Evolutionary conservation across 2,329 filamentous ascomycete genomes (phyloP).

Genomic region (Blastomyces silverae): DNA sequence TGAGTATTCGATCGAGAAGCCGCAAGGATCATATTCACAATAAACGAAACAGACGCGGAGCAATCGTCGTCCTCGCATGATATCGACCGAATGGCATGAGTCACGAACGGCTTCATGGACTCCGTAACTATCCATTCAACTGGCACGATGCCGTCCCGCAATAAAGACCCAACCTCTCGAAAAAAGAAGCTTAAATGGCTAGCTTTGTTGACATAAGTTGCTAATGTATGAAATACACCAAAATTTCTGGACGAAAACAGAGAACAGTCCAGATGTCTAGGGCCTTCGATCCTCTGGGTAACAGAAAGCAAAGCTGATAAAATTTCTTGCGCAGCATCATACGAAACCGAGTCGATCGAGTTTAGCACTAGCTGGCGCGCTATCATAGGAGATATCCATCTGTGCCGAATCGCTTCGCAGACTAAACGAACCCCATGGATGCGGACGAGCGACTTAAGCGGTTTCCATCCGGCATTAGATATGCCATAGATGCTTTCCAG

Average conservation of each 20-base stretch:
- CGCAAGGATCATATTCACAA: slow-evolving; percentile 15
- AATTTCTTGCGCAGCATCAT: slow-evolving; percentile 35
- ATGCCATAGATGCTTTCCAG: slow-evolving; percentile 36
- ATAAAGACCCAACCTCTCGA: slow-evolving; percentile 33
- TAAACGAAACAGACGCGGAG: slow-evolving; percentile 23
- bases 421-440: slow-evolving; percentile 37
- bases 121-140: slow-evolving; percentile 39
- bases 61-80: slow-evolving; percentile 33
- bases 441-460: slow-evolving; percentile 38
- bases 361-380: slow-evolving; percentile 32
- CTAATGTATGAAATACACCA: slow-evolving; percentile 30
- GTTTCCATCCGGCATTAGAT: slow-evolving; percentile 33
- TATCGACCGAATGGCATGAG: slow-evolving; percentile 34
- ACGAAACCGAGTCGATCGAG: slow-evolving; percentile 28
- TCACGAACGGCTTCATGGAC: slow-evolving; percentile 34
- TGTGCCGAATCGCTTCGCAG: slow-evolving; percentile 32
- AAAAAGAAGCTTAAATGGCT: slow-evolving; percentile 28
- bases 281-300: slow-evolving; percentile 23
- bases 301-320: slow-evolving; percentile 29
- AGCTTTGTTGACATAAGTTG: slow-evolving; percentile 26
- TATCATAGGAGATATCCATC: slow-evolving; percentile 32
- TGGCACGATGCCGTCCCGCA: slow-evolving; percentile 30
- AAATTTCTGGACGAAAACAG: slow-evolving; percentile 29
- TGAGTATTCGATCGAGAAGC: slow-evolving; percentile 9
- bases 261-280: slow-evolving; percentile 20